phyloP scores from a whole-genome alignment of 1,284 basidiomycete genomes.

The Moesziomyces globuligerus region DNA sequence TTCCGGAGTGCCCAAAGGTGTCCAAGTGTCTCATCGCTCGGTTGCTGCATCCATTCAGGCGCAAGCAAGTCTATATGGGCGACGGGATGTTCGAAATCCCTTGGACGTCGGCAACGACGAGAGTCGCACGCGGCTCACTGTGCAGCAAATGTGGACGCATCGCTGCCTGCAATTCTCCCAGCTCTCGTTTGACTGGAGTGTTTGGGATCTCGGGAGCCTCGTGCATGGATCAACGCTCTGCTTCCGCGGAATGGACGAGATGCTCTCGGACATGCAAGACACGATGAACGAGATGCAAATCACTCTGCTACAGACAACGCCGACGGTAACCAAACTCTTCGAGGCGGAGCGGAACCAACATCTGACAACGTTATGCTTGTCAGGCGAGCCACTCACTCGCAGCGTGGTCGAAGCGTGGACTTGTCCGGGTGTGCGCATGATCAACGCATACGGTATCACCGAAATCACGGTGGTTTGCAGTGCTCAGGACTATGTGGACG shows the following conservation, averaged over 20 bases:
- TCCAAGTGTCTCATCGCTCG: constrained; percentile 2
- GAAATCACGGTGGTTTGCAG: constrained; percentile 6
- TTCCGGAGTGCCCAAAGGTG: constrained; percentile 1
- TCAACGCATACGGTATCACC: constrained; percentile 6
- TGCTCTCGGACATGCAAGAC: background rate
- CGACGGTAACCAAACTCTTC: constrained; percentile 1
- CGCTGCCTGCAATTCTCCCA: constrained; percentile 5
- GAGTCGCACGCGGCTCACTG: no score
- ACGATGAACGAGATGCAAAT: constrained; percentile 5
- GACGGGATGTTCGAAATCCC: background rate
- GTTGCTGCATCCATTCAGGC: constrained; percentile 2
- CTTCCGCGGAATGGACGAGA: constrained; percentile 4
- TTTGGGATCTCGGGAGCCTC: constrained; percentile 2
- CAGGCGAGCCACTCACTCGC: constrained; percentile 5
- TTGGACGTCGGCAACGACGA: no score
- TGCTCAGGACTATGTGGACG: background rate
- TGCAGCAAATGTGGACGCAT: constrained; percentile 5
- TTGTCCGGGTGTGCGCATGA: background rate
- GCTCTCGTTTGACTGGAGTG: constrained; percentile 7
- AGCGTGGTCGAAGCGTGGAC: background rate
- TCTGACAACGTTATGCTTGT: constrained; percentile 2
- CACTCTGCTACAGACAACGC: constrained; percentile 5
- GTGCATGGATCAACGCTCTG: constrained; percentile 3
- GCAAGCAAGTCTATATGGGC: background rate
- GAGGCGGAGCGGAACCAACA: background rate